Evolutionary conservation across 2,329 filamentous ascomycete genomes (phyloP), one percentile per base, ranked within the genome.

Genomic region (Aspergillus sclerotialis): DNA sequence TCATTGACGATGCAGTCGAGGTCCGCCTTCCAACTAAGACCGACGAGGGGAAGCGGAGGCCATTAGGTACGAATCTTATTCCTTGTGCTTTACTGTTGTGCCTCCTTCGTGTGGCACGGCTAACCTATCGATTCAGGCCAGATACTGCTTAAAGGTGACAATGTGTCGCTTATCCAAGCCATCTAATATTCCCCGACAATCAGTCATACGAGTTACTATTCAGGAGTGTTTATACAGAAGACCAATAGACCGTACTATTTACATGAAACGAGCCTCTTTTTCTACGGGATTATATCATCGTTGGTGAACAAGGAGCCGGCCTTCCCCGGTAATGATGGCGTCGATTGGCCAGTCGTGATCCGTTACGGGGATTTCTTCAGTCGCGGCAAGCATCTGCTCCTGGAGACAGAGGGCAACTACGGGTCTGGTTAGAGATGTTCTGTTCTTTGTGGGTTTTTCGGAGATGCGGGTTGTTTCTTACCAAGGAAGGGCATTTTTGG

Each of bases 1-100:
- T 96, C 25, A 76, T 94, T 47, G 92, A 98, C 56, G 88, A 98
- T 52, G 92, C 92, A 18, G 79, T 95, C 37, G 90, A 96, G 66
- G 88, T 98, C 28, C 84, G 82, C 61, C 76, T 87, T 56, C 72
- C 85, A 36, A 88, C 84, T 43, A 94, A 93, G 71, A 80, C 77
- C 11, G 82, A 84, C 27, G 78, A 82, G 47, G 89, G 93, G 66
- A 80, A 78, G 47, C 76, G 89, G 60, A 80, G 85, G 63, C 72
- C 79, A 28, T 63, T 95, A 33, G 90, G 89, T 94, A 73, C 42
- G 73, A n/a, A 9, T 14, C 21, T n/a, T n/a, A n/a, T 4, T 15
- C 14, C 12, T 9, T 16, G 11, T 25, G 31, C 21, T 29, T 30
- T 17, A 12, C 24, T 5, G 14, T 4, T 33, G 13, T 23, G 10